Conservation (phyloP, 768 basidiomycete genomes). For the Nidularia sp. region DNA sequence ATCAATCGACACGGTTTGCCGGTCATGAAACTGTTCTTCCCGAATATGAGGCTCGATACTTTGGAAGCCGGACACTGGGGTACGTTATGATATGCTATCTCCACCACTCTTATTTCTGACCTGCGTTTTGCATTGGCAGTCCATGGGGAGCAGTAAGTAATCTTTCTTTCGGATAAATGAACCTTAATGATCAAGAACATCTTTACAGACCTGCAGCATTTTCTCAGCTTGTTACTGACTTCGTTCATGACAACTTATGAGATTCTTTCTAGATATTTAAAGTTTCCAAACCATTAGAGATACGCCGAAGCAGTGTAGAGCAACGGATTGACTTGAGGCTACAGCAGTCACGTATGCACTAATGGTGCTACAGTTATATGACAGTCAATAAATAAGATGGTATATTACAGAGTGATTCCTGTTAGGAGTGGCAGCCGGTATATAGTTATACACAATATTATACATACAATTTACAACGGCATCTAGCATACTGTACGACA, state of each 20-base stretch:
- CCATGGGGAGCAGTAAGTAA: background rate
- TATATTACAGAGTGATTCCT: too few species aligned
- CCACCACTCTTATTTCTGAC: background rate
- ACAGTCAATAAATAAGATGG: too few species aligned
- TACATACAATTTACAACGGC: too few species aligned
- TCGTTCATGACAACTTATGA: background rate
- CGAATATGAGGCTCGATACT: conserved; percentile 52
- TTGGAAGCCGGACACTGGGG: conserved; percentile 84
- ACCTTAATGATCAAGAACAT: background rate
- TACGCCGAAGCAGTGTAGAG: too few species aligned
- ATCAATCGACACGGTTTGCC: conserved; percentile 71
- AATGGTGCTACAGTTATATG: too few species aligned
- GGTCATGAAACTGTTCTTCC: conserved; percentile 63
- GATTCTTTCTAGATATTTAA: background rate
- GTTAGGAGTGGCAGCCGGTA: too few species aligned
- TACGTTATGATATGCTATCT: too few species aligned
- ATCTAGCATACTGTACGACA: too few species aligned
- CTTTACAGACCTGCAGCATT: background rate
- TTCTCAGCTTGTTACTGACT: background rate
- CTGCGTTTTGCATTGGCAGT: background rate
- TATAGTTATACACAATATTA: too few species aligned
- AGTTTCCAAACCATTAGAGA: background rate
- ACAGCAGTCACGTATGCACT: too few species aligned
- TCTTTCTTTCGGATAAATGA: background rate
- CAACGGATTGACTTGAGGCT: too few species aligned